phyloP scores from a whole-genome alignment of 352 stramenopile species.

The Globisporangium nodosum region DNA sequence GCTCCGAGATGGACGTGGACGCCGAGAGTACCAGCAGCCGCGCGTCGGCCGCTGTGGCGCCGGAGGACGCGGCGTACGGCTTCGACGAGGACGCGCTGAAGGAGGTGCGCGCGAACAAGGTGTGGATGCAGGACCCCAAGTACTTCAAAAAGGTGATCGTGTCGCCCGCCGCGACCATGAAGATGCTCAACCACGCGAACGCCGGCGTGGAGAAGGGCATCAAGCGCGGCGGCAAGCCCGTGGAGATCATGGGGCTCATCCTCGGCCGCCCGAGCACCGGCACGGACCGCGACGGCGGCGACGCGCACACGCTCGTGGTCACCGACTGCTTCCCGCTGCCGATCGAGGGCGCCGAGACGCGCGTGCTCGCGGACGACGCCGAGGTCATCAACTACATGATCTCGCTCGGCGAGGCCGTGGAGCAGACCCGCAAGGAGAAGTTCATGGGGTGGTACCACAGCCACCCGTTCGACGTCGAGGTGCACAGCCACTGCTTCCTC shows the following conservation, averaged over 20 bases:
- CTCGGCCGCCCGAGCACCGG: constrained; percentile 89
- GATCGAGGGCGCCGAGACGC: constrained; percentile 94
- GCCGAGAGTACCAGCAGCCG: constrained; percentile 1
- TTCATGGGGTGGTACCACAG: constrained; percentile 99
- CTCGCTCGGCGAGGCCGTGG: constrained; percentile 92
- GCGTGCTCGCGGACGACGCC: constrained; percentile 95
- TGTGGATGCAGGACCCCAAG: constrained; percentile 91
- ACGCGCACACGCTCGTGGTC: constrained; percentile 93
- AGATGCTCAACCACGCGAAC: constrained; percentile 98
- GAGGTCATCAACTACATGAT: constrained; percentile 99
- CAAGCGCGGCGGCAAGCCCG: constrained; percentile 91
- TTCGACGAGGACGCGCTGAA: constrained; percentile 84
- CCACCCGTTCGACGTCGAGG: constrained; percentile 97
- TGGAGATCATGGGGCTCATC: constrained; percentile 99
- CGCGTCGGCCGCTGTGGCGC: constrained; percentile 10
- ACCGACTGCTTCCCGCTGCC: constrained; percentile 98
- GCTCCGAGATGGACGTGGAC: constrained; percentile 8
- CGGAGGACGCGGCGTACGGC: constrained; percentile 67
- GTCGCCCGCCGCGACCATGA: constrained; percentile 91
- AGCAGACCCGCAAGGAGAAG: constrained; percentile 93
- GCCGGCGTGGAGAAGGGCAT: constrained; percentile 98
- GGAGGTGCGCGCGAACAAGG: constrained; percentile 82
- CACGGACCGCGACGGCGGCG: constrained; percentile 80
- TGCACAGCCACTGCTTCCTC: constrained; percentile 97
- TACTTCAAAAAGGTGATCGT: constrained; percentile 96